A percentile compares a stretch with the other conserved stretches of the same genome.
Conservation (phyloP, 805 yeast species). For the Kodamaea fukazawae region DNA sequence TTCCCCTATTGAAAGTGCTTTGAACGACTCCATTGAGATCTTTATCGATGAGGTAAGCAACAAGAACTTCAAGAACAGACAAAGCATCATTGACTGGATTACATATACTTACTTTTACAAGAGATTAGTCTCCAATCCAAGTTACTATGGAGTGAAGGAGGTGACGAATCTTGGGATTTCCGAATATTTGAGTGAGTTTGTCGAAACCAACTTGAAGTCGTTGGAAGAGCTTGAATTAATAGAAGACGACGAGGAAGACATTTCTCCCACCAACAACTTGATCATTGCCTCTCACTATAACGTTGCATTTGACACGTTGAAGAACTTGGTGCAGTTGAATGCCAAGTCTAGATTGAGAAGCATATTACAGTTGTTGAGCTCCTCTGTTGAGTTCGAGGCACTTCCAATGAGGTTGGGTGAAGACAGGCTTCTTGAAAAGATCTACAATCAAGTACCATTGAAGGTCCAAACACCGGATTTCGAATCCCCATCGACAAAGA, state of each 20-base stretch:
- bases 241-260: constrained; percentile 38
- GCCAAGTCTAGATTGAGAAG: constrained; percentile 57
- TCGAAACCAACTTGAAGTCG: constrained; percentile 68
- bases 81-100: constrained; percentile 88
- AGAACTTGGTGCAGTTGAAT: constrained; percentile 53
- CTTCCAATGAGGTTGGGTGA: constrained; percentile 67
- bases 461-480: constrained; percentile 42
- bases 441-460: constrained; percentile 64
- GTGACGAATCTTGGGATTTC: constrained; percentile 67
- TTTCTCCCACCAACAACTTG: constrained; percentile 66
- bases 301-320: constrained; percentile 65
- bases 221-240: constrained; percentile 56
- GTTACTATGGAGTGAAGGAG: constrained; percentile 78
- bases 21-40: constrained; percentile 59
- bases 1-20: constrained; percentile 78
- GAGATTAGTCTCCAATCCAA: constrained; percentile 77
- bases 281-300: constrained; percentile 73
- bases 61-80: constrained; percentile 60
- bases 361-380: constrained; percentile 61
- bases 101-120: constrained; percentile 82
- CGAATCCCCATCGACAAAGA: constrained; percentile 61
- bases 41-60: constrained; percentile 73
- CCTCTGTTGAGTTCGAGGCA: constrained; percentile 68
- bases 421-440: constrained; percentile 39
- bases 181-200: constrained; percentile 77